Conservation (phyloP, 176 grass and related monocot genomes). For the Olyra latifolia region DNA sequence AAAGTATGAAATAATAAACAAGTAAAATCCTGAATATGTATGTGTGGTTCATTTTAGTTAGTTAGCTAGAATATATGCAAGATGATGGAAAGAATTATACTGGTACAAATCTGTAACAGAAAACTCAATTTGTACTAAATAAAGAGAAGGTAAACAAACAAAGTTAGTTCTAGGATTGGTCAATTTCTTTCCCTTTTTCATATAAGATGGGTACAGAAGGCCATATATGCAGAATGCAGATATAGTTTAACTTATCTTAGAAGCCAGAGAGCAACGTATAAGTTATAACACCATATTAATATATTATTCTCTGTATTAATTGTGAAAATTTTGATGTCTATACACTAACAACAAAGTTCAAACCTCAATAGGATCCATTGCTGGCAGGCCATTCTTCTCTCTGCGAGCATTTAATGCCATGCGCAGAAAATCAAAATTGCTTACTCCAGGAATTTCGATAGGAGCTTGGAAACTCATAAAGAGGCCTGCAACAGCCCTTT, state of each 20-base stretch:
- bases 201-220: background rate
- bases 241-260: background rate
- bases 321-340: background rate
- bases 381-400: constrained; percentile 65
- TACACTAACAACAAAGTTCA: constrained; percentile 13
- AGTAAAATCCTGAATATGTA: background rate
- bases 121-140: background rate
- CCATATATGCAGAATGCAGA: background rate
- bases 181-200: background rate
- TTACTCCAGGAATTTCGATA: constrained; percentile 89
- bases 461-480: constrained; percentile 95
- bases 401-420: constrained; percentile 88
- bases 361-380: constrained; percentile 79
- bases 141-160: background rate
- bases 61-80: background rate
- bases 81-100: background rate
- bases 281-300: background rate
- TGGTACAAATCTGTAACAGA: background rate
- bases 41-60: background rate
- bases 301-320: background rate
- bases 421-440: constrained; percentile 93
- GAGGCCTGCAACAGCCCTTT: constrained; percentile 89
- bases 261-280: background rate
- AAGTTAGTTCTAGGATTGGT: background rate
- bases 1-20: background rate